phyloP scores from a whole-genome alignment of 331 rosid species.

The Prunus yedoensis region DNA sequence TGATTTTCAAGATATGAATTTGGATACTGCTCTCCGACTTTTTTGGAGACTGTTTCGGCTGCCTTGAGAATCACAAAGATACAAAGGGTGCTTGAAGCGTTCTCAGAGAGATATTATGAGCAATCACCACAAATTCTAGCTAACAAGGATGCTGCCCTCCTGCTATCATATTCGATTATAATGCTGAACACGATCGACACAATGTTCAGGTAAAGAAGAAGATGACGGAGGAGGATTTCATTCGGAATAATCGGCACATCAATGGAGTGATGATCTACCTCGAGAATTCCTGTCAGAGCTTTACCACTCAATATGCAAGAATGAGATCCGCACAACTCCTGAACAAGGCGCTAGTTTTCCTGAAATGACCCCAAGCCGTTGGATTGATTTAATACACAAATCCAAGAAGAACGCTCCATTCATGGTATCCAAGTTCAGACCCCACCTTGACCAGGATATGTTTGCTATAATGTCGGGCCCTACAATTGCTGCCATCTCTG shows the following conservation, averaged over 20 bases:
- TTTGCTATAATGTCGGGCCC: conserved; percentile 91
- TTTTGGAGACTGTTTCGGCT: conserved; percentile 89
- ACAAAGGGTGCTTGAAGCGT: conserved; percentile 98
- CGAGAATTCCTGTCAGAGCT: conserved; percentile 74
- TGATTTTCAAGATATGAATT: conserved; percentile 83
- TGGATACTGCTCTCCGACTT: conserved; percentile 87
- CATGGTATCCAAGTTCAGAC: conserved; percentile 72
- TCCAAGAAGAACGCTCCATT: conserved; percentile 77
- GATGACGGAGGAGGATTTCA: conserved; percentile 94
- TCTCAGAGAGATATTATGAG: conserved; percentile 95
- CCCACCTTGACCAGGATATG: conserved; percentile 91
- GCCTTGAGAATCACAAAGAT: conserved; percentile 99
- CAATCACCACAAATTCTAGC: conserved; percentile 81
- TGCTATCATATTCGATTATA: conserved; percentile 80
- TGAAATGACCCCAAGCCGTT: conserved; percentile 91
- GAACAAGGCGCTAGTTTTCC: conserved; percentile 89
- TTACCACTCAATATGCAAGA: conserved; percentile 81
- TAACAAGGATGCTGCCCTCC: conserved; percentile 92
- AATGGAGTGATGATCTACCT: conserved; percentile 87
- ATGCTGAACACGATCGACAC: conserved; percentile 95
- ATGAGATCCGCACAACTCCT: conserved; percentile 90
- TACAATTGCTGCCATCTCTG: conserved; percentile 91
- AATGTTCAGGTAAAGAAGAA: conserved; percentile 90
- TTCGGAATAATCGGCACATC: conserved; percentile 81
- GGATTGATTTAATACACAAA: conserved; percentile 86